Conservation (phyloP, 352 stramenopile species). For the Phytophthora macrochlamydospora region DNA sequence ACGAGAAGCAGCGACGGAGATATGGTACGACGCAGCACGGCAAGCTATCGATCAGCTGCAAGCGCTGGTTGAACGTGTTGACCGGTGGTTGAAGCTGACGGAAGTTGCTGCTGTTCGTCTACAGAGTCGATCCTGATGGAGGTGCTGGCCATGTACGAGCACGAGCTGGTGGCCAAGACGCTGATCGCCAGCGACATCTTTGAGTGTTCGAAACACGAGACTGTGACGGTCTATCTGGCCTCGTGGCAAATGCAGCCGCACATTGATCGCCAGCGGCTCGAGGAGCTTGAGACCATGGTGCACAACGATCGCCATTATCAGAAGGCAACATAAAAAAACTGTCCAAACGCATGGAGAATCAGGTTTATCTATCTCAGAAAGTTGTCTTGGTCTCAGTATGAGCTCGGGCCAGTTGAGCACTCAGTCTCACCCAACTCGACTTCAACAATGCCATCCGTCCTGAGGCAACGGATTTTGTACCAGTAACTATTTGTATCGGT, state of each 20-base stretch:
- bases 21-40: conserved; percentile 44
- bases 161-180: conserved; percentile 79
- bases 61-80: neutral
- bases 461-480: neutral
- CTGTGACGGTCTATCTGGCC: conserved; percentile 75
- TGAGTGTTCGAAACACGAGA: conserved; percentile 71
- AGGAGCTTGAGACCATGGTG: conserved; percentile 68
- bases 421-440: neutral
- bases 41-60: neutral
- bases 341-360: neutral
- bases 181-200: conserved; percentile 76
- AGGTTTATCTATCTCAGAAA: neutral
- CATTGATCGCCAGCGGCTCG: conserved; percentile 61
- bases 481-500: neutral
- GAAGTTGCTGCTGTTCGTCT: conserved; percentile 2
- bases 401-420: neutral
- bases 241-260: conserved; percentile 90
- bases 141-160: conserved; percentile 78
- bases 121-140: conserved; percentile 67
- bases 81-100: conserved; percentile 12
- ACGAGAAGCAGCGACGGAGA: conserved; percentile 39
- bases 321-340: neutral
- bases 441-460: conserved; percentile 28
- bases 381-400: neutral
- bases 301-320: conserved; percentile 69